Evolutionary conservation across 2,329 filamentous ascomycete genomes (phyloP), one percentile per base, ranked within the genome.

Genomic region (Mollisiaceae sp.): DNA sequence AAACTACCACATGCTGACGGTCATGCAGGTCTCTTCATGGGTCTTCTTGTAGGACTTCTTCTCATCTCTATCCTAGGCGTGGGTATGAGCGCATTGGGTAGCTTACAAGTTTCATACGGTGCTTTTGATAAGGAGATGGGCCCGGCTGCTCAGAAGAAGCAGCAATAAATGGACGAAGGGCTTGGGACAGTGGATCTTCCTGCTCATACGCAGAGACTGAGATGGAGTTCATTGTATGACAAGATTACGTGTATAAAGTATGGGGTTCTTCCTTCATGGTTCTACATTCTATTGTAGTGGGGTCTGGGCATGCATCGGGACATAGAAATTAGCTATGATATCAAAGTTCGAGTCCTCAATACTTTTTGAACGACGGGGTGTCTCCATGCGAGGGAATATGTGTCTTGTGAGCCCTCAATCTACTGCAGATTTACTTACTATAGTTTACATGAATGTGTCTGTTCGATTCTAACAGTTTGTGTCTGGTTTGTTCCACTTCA

Each of bases 81-180:
- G 64, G 95, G 91, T 15, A 80, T 98, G 63, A 86, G 79, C 66
- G 93, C 91, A 15, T 83, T 98, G 14, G 82, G 86, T 8, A 94
- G 92, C 71, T 83, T 99, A 20, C 85, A 97, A 77, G 92, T 98
- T 36, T 91, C 92, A 0, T 98, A 98, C 78, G 93, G 91, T 69
- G 93, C 95, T 1, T 99, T 98, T 77, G 94, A 96, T 77, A 97
- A 97, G 83, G 94, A 97, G 73, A 97, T 93, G 83, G 92, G 93
- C 0, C 92, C 93, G n/a, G 83, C 88, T 43, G 91, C 91, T 38
- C 92, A 96, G 79, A 97, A 94, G 87, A 97, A 93, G 82, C 85
- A 89, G 79, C 85, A 84, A 72, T 80, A 78, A 39, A 55, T 60
- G 4, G 24, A 24, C 18, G 22, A 15, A 2, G 58, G 15, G 18